Evolutionary conservation across 2,329 filamentous ascomycete genomes (phyloP).

Genomic region (Fusarium transvaalense): DNA sequence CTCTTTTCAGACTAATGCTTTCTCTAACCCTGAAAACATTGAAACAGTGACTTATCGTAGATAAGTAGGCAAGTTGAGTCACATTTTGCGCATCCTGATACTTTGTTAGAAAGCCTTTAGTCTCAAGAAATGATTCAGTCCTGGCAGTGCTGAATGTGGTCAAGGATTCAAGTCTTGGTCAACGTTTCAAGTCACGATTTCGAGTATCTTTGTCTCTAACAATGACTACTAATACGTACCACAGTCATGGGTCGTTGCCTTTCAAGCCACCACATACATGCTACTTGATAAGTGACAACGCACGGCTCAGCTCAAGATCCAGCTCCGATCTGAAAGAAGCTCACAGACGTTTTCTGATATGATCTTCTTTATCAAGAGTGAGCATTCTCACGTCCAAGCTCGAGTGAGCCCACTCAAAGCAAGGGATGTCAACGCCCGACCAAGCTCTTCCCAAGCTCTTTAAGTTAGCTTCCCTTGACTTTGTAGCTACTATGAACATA

Average conservation of each 20-base stretch:
- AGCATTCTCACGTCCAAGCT: slow-evolving; percentile 15
- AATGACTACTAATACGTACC: background rate
- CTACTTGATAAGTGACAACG: background rate
- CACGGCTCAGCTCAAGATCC: slow-evolving; percentile 23
- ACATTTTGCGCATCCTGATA: background rate
- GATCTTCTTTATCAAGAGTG: background rate
- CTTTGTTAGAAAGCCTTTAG: background rate
- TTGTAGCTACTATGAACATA: no score
- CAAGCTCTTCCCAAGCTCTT: slow-evolving; percentile 5
- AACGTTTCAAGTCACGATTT: background rate
- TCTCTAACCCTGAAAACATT: background rate
- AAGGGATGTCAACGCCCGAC: slow-evolving; percentile 13
- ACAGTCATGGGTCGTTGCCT: background rate
- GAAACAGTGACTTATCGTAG: background rate
- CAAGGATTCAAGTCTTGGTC: background rate
- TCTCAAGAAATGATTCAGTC: background rate
- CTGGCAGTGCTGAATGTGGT: background rate
- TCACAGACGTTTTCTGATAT: background rate
- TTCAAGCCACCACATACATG: slow-evolving; percentile 17
- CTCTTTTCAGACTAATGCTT: background rate
- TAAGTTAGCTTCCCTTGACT: background rate
- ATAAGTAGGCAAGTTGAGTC: background rate
- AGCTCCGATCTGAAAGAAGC: slow-evolving; percentile 16
- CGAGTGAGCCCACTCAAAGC: background rate
- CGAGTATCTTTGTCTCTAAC: slow-evolving; percentile 18